phyloP scores from a whole-genome alignment of 2,329 filamentous ascomycete genomes.

The Rutstroemia sp. region DNA sequence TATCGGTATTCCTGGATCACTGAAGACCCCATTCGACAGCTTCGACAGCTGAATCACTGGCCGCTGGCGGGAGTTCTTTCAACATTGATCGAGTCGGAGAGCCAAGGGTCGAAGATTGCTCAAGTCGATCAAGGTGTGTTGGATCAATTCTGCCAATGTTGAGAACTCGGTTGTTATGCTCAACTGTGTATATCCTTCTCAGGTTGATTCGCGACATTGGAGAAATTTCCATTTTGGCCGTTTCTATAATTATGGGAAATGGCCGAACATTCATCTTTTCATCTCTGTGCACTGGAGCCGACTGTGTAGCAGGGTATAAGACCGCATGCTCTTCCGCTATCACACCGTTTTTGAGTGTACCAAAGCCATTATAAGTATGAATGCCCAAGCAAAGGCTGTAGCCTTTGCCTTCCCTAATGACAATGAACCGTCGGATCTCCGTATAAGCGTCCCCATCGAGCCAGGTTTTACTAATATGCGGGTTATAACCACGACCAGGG shows the following conservation, averaged over 20 bases:
- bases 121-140: background rate
- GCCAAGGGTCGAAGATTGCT: background rate
- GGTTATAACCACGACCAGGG: no score
- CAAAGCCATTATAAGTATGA: background rate
- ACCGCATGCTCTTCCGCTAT: background rate
- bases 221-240: background rate
- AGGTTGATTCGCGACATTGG: background rate
- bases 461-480: background rate
- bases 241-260: background rate
- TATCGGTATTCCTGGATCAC: no score
- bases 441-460: background rate
- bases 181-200: background rate
- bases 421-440: background rate
- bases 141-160: background rate
- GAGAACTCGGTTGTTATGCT: background rate
- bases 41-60: no score
- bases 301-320: background rate
- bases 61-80: no score
- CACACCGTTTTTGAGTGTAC: background rate
- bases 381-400: background rate
- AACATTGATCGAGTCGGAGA: no score
- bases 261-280: background rate
- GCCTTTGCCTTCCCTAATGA: background rate
- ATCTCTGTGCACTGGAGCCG: background rate
- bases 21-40: no score